A percentile compares a stretch with the other conserved stretches of the same genome.
Conservation (phyloP, 139 green algal genomes). For the Chlamydomonas asymmetrica region DNA sequence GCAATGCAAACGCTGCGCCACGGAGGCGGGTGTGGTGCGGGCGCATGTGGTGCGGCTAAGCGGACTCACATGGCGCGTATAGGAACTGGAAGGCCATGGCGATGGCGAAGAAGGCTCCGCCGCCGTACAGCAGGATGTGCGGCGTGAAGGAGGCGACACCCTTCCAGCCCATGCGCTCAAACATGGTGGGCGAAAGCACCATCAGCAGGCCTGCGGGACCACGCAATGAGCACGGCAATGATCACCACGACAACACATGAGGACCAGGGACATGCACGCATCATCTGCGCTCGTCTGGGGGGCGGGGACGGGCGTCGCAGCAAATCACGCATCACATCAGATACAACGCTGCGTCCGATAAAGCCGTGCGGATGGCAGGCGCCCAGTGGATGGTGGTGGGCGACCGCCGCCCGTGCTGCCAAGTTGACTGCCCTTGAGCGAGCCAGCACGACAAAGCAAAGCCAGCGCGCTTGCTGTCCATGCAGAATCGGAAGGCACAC, state of each 20-base stretch:
- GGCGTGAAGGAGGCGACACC: conserved; percentile 80
- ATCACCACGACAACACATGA: conserved; percentile 25
- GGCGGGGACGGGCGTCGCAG: neutral
- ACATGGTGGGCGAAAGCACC: conserved; percentile 76
- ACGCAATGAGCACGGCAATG: conserved; percentile 37
- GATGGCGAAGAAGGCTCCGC: conserved; percentile 73
- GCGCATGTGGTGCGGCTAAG: too few species aligned
- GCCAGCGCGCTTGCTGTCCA: too few species aligned
- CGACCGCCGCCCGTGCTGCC: too few species aligned
- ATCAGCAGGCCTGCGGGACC: conserved; percentile 14
- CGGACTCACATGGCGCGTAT: conserved; percentile 8
- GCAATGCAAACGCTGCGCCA: too few species aligned
- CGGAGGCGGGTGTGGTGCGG: too few species aligned
- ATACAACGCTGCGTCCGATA: too few species aligned
- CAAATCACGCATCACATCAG: too few species aligned
- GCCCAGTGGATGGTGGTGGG: too few species aligned
- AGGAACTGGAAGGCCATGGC: conserved; percentile 65
- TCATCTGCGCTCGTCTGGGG: neutral
- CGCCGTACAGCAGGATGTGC: conserved; percentile 58
- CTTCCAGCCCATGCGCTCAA: conserved; percentile 75
- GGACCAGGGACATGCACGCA: neutral
- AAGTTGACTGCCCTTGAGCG: too few species aligned
- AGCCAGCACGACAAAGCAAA: too few species aligned
- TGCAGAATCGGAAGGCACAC: too few species aligned
- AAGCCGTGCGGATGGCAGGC: too few species aligned